Percentiles rank a stretch among this genome's conserved stretches.
Conservation (phyloP, 768 basidiomycete genomes). For the Tylopilus balloui region DNA sequence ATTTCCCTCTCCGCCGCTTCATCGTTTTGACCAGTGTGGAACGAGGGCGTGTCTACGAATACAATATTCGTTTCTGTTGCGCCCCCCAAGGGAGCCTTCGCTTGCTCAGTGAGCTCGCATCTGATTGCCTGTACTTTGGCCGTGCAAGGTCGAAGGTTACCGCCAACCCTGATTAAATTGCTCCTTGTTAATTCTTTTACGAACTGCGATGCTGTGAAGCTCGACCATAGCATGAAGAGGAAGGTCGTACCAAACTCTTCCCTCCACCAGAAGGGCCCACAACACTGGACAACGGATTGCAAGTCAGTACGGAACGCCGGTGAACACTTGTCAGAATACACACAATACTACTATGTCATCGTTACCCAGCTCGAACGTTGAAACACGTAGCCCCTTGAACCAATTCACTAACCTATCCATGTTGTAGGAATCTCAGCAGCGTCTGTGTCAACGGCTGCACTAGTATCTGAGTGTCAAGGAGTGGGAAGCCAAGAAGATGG, state of each 20-base stretch:
- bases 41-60: conserved; percentile 23
- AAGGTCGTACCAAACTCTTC: conserved; percentile 16
- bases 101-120: conserved; percentile 3
- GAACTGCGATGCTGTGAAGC: conserved; percentile 6
- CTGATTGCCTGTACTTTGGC: conserved; percentile 6
- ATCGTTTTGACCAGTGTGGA: not conserved
- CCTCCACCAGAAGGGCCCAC: conserved; percentile 20
- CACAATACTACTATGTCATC: conserved; percentile 22
- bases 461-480: not conserved
- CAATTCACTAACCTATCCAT: not conserved
- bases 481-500: too few species aligned
- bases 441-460: not conserved
- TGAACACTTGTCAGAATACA: not conserved
- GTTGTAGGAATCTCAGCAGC: not conserved
- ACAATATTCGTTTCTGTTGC: conserved; percentile 6
- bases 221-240: not conserved
- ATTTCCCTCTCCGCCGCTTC: not conserved
- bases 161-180: not conserved
- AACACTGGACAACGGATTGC: conserved; percentile 1
- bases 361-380: not conserved
- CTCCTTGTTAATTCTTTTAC: not conserved
- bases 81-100: not conserved
- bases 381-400: not conserved
- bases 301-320: not conserved
- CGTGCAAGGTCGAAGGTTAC: not conserved